Evolutionary conservation across 1,139 yeast genomes (phyloP).

Genomic region (Saccharomyces pastorianus): DNA sequence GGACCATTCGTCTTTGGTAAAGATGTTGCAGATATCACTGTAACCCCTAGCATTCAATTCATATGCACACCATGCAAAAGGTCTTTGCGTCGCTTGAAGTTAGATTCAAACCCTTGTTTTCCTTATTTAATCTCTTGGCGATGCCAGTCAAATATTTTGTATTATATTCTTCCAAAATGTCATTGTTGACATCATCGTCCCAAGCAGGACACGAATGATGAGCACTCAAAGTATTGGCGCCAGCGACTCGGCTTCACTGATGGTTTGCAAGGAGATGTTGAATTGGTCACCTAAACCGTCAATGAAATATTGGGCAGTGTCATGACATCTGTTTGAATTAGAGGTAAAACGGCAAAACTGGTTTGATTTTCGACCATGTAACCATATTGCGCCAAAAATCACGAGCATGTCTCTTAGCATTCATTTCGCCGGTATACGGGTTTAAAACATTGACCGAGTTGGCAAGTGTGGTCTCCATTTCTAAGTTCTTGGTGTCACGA

Average conservation of each 20-base stretch:
- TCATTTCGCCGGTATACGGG: slow-evolving; percentile 14
- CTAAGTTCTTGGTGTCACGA: slow-evolving; percentile 21
- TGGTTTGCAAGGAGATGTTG: slow-evolving; percentile 11
- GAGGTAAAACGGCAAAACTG: slow-evolving; percentile 15
- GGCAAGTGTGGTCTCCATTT: slow-evolving; percentile 18
- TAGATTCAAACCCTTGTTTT: slow-evolving; percentile 39
- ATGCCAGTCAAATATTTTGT: slow-evolving; percentile 33
- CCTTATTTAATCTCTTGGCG: slow-evolving; percentile 34
- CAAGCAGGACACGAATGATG: slow-evolving; percentile 30
- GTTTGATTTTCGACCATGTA: slow-evolving; percentile 11
- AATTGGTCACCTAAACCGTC: slow-evolving; percentile 10
- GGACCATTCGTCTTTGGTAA: slow-evolving; percentile 47
- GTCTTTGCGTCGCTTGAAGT: slow-evolving; percentile 37
- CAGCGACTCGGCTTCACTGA: slow-evolving; percentile 34
- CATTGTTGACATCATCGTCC: slow-evolving; percentile 23
- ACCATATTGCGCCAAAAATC: slow-evolving; percentile 14
- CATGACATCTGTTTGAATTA: slow-evolving; percentile 19
- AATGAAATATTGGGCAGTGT: slow-evolving; percentile 15
- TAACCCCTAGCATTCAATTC: slow-evolving; percentile 48
- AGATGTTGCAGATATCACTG: slow-evolving; percentile 47
- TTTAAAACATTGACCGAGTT: slow-evolving; percentile 14
- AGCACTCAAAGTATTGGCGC: slow-evolving; percentile 38
- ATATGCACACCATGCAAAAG: slow-evolving; percentile 47
- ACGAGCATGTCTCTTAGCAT: slow-evolving; percentile 20
- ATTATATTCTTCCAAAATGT: slow-evolving; percentile 17